Percentiles rank a stretch among this genome's conserved stretches.
phyloP scores from a whole-genome alignment of 257 asterid species.

The Solanum bukasovii region DNA sequence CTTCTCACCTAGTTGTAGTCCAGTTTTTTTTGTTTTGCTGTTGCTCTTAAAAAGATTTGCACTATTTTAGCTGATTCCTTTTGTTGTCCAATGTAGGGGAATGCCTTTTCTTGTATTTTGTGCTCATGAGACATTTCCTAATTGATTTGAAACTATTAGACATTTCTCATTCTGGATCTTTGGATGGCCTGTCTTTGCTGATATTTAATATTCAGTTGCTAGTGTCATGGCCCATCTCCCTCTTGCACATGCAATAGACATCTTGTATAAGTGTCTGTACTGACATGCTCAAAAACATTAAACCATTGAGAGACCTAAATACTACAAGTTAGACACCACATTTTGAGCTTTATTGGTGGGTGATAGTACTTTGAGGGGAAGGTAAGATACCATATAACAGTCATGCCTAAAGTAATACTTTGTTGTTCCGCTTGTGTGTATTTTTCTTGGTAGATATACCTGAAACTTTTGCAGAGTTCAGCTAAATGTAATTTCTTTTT shows the following conservation, averaged over 20 bases:
- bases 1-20: not conserved
- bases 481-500: constrained; percentile 5
- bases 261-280: not conserved
- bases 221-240: not conserved
- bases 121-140: not conserved
- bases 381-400: not conserved
- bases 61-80: not conserved
- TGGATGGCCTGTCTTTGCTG: not conserved
- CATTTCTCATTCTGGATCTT: not conserved
- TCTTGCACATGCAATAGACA: not conserved
- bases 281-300: not conserved
- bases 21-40: not conserved
- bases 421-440: not conserved
- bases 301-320: not conserved
- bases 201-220: not conserved
- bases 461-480: not conserved
- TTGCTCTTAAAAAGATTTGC: not conserved
- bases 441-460: not conserved
- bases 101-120: not conserved
- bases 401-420: not conserved
- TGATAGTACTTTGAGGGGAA: not conserved
- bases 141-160: not conserved
- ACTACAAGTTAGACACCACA: not conserved
- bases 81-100: not conserved
- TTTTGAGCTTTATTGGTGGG: not conserved